Evolutionary conservation across 2,329 filamentous ascomycete species (phyloP).

Genomic region (Colletotrichum graminicola): DNA sequence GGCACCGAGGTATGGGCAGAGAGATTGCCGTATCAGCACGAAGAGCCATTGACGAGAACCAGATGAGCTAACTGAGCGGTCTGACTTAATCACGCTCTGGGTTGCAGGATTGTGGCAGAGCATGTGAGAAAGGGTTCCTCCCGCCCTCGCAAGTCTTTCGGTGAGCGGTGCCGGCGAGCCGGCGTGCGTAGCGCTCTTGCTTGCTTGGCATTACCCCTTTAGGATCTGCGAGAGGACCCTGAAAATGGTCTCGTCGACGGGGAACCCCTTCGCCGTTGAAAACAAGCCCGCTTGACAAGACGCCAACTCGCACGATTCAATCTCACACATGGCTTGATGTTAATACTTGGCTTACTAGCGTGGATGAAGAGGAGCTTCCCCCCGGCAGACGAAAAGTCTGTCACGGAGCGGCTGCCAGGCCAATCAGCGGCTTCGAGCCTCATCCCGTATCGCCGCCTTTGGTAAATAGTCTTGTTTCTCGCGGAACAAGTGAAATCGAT

Average conservation of each 20-base stretch:
- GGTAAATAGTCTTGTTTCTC: background rate
- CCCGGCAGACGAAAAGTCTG: background rate
- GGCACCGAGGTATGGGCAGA: background rate
- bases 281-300: no score
- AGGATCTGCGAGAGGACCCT: background rate
- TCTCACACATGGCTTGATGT: background rate
- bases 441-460: background rate
- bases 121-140: constrained; percentile 1
- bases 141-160: background rate
- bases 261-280: background rate
- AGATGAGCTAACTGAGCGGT: background rate
- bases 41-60: background rate
- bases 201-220: no score
- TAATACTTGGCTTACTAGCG: background rate
- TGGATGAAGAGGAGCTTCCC: background rate
- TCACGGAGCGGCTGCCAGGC: background rate
- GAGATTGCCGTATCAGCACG: background rate
- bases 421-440: background rate
- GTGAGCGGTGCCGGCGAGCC: background rate
- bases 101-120: background rate
- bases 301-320: no score
- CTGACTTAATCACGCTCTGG: background rate
- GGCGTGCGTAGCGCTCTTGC: background rate
- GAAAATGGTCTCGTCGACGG: background rate
- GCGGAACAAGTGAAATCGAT: no score